Evolutionary conservation across 495 filamentous ascomycete genomes (phyloP), one percentile per base, ranked within the genome.

Genomic region (Apodospora peruviana): DNA sequence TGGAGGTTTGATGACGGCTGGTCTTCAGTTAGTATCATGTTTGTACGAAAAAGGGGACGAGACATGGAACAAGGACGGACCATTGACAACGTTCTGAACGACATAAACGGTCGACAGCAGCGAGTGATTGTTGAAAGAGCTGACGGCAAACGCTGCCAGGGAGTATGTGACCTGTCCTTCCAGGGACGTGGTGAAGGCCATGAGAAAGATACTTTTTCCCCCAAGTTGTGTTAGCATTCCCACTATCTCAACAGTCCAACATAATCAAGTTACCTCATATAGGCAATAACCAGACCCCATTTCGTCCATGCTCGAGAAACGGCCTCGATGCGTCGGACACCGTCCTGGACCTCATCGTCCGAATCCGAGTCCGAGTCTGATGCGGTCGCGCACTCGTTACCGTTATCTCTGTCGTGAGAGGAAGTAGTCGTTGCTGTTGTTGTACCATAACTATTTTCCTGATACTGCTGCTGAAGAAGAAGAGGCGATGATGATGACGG

Each of bases 111-210:
- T 75, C 25, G 77, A 75, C 40, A 83, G 58, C 37, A 84, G 58
- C 5, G 79, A 82, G 56, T 85, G 81, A 5, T 69, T 66, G 18
- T 74, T 65, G 56, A 82, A 85, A 2, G 69, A 73, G 52, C 78
- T 80, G 24, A 72, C 70, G 8, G 73, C 72, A 51, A 76, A 71
- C 22, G 71, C 66, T 4, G 64, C 53, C 32, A 78, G 56, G 5
- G 66, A 50, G 45, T 69, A 74, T 1, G 69, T 73, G 19, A 71
- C 64, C 48, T 76, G 73, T 2, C 66, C 62, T 49, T 75, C 72
- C 17, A 76, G 62, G 12, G 72, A 76, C 5, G 62, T 68, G 17
- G 69, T 65, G 53, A 74, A 69, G 29, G 70, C 68, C 58, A 78
- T 73, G 43, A 72, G 56, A 23, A 70, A 60, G 52, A 72, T 60